These are phyloP conservation scores for Dryas integrifolia DNA, from an alignment of 331 rosid species.

Conservation along the genomic window DNA sequence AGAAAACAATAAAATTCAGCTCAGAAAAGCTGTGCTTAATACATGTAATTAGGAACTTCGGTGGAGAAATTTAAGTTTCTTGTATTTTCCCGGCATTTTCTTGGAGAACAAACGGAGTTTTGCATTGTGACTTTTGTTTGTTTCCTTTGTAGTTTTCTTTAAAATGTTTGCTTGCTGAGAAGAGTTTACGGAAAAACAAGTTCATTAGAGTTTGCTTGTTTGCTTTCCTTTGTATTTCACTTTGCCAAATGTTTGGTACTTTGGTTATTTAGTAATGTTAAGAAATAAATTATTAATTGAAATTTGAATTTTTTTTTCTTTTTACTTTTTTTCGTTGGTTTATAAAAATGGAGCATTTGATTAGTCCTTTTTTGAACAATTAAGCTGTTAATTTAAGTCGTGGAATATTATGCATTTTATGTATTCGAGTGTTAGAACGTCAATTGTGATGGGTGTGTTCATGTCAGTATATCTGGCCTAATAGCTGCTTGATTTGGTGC, in stretches of 20 bases:
- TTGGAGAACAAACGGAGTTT: background rate
- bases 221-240: constrained; percentile 17
- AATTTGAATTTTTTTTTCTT: background rate
- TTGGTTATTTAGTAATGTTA: constrained; percentile 36
- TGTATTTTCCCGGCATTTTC: constrained; percentile 14
- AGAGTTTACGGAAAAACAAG: constrained; percentile 21
- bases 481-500: background rate
- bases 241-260: constrained; percentile 23
- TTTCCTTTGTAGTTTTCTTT: constrained; percentile 18
- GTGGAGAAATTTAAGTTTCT: background rate
- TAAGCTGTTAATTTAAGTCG: background rate
- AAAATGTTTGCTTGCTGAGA: constrained; percentile 25
- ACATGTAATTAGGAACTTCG: background rate
- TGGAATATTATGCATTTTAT: background rate
- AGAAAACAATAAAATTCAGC: constrained; percentile 14
- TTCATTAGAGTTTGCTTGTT: constrained; percentile 25
- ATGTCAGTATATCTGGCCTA: background rate
- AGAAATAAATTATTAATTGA: constrained; percentile 14
- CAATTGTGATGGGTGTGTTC: background rate
- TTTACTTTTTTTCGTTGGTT: background rate
- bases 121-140: constrained; percentile 23
- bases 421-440: background rate
- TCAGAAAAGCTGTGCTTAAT: background rate
- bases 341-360: background rate
- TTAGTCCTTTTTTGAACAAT: background rate